Percentiles rank a stretch among this genome's conserved stretches.
These are phyloP conservation scores for Aspergillus incahuasiensis DNA, from an alignment of 495 filamentous ascomycete genomes.

Conservation along the genomic window DNA sequence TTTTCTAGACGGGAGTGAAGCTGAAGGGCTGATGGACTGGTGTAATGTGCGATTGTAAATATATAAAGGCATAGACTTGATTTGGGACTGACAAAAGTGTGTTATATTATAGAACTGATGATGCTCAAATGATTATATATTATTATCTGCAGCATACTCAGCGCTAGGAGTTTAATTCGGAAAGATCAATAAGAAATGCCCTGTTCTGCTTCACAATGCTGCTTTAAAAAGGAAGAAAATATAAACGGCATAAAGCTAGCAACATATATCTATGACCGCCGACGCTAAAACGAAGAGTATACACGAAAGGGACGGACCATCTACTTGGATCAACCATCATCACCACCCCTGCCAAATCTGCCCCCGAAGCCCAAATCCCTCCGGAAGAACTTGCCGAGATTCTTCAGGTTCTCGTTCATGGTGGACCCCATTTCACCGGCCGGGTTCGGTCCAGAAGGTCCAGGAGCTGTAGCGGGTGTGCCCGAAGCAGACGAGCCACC, in stretches of 20 bases:
- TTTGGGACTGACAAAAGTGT: not conserved
- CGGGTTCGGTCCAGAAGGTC: constrained; percentile 6
- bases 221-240: not conserved
- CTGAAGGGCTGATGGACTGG: not conserved
- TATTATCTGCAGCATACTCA: too few relatives aligned
- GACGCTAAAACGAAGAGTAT: not conserved
- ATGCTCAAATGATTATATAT: not conserved
- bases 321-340: constrained; percentile 24
- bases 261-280: not conserved
- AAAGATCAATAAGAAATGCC: not conserved
- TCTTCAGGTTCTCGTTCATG: constrained; percentile 87
- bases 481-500: constrained; percentile 4
- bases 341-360: constrained; percentile 53
- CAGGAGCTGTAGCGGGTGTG: constrained; percentile 7
- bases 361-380: constrained; percentile 81
- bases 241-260: not conserved
- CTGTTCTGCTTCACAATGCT: not conserved
- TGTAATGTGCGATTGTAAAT: not conserved
- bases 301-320: not conserved
- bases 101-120: not conserved
- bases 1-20: not conserved
- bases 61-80: not conserved
- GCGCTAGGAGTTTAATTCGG: not conserved
- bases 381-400: constrained; percentile 93
- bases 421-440: constrained; percentile 45